Conservation (phyloP, 2,329 filamentous ascomycete genomes). For the Claviceps capensis region DNA sequence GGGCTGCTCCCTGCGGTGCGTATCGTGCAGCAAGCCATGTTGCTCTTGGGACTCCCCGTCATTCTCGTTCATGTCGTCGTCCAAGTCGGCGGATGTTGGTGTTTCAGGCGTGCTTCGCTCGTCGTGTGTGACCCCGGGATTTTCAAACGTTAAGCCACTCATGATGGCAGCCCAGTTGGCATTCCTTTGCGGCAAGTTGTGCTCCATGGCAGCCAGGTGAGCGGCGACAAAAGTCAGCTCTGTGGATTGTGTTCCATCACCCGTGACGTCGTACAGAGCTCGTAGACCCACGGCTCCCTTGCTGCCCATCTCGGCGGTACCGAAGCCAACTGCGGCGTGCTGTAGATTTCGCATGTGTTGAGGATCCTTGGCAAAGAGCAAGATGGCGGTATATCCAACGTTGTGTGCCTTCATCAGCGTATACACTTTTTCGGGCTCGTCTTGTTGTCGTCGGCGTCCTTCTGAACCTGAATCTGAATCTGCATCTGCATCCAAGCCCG, state of each 20-base stretch:
- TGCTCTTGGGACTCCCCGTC: conserved; percentile 11
- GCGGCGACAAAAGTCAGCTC: conserved; percentile 77
- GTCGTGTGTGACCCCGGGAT: conserved; percentile 28
- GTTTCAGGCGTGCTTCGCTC: conserved; percentile 7
- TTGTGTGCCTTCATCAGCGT: conserved; percentile 58
- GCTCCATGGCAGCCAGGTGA: conserved; percentile 81
- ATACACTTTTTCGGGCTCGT: conserved; percentile 35
- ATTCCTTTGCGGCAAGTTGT: conserved; percentile 61
- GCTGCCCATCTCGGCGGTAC: conserved; percentile 80
- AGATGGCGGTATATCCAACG: conserved; percentile 77
- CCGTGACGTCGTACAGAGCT: conserved; percentile 38
- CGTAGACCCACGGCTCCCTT: conserved; percentile 83
- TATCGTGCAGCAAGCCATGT: conserved; percentile 20
- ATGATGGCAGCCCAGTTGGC: conserved; percentile 81
- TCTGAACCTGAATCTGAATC: background rate
- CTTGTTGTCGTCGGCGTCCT: background rate
- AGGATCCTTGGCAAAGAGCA: conserved; percentile 64
- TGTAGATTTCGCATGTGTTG: conserved; percentile 51
- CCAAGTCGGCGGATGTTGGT: conserved; percentile 1
- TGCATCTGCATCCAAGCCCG: background rate
- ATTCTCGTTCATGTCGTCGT: conserved; percentile 11
- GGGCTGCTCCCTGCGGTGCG: conserved; percentile 20
- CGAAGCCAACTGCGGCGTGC: conserved; percentile 73
- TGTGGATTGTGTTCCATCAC: conserved; percentile 25
- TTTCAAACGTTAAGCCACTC: conserved; percentile 61